Conservation (phyloP, 2,329 filamentous ascomycete species). For the Paramyrothecium roridum region DNA sequence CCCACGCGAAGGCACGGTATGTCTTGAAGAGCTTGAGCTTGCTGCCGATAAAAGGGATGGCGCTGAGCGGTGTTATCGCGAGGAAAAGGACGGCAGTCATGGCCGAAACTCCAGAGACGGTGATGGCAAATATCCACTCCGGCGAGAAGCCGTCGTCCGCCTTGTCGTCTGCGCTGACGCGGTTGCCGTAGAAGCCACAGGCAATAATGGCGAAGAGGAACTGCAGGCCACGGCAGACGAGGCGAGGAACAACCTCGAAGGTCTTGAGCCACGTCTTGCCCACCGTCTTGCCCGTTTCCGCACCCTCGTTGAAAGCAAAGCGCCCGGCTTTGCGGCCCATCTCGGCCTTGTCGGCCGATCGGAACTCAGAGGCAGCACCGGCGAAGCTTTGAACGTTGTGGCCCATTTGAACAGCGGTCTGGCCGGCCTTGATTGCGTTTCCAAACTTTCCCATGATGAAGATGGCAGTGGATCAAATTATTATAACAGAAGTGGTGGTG, state of each 20-base stretch:
- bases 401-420: slow-evolving; percentile 28
- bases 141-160: slow-evolving; percentile 37
- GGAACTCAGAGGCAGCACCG: slow-evolving; percentile 23
- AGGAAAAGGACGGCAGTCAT: slow-evolving; percentile 43
- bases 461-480: background rate
- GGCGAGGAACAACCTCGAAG: slow-evolving; percentile 44
- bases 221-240: slow-evolving; percentile 61
- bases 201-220: slow-evolving; percentile 68
- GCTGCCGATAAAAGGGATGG: slow-evolving; percentile 28
- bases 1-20: slow-evolving; percentile 42
- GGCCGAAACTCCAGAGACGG: slow-evolving; percentile 52
- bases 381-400: slow-evolving; percentile 21
- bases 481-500: background rate
- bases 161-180: slow-evolving; percentile 45
- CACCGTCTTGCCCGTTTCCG: slow-evolving; percentile 35
- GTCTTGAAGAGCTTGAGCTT: slow-evolving; percentile 31
- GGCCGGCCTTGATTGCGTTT: slow-evolving; percentile 27
- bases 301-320: slow-evolving; percentile 27
- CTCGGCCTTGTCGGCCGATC: slow-evolving; percentile 27
- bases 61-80: slow-evolving; percentile 30
- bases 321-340: slow-evolving; percentile 28
- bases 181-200: slow-evolving; percentile 64
- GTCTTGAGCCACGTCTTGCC: slow-evolving; percentile 42
- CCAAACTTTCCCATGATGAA: slow-evolving; percentile 24
- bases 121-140: slow-evolving; percentile 64